Evolutionary conservation across 208 protist genomes (phyloP), one percentile per base, ranked within the genome.

Genomic region (Leishmania gerbilli): DNA sequence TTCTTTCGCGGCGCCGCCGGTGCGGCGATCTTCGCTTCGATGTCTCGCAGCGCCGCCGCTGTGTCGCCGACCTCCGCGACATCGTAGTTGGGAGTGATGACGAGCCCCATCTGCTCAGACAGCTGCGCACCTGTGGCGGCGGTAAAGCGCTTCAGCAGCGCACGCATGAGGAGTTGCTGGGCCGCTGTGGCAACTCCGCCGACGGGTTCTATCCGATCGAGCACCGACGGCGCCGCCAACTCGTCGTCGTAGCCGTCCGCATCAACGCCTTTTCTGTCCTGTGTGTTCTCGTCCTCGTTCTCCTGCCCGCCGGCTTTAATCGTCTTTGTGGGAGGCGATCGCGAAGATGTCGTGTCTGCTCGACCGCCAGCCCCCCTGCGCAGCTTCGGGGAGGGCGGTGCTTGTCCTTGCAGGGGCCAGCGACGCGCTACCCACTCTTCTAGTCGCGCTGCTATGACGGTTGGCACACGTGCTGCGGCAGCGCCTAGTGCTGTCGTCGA

Each of bases 101-200:
- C n/a, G 8, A 92, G 47, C 7, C 87, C 89, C 81, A 92, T 75
- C 45, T 88, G 83, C 79, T 87, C 83, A 34, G 87, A 88, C 62
- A 90, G 81, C 82, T 84, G 82, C 45, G 84, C 84, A 19, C 81
- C 87, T 21, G 81, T 85, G 1, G 87, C 83, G 53, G 68, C 80
- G 55, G 80, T 85, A 56, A 92, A 92, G 71, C 82, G 83, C 62
- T 64, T 60, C 76, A 92, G 72, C 34, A 92, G 71, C 15, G 76
- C 67, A 7, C 82, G 75, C 89, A 92, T 92, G 58, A 92, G 85
- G n/a, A 34, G 27, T 80, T 92, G 89, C 81, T 92, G 89, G 62
- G 85, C 80, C 40, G 81, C 76, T 1, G 85, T 87, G 6, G 89
- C 80, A 11, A 92, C 87, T 13, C 87, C 89, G 19, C 89, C 87